A percentile compares a stretch with the other conserved stretches of the same genome.
Conservation (phyloP, 805 yeast genomes). For the Yarrowia hollandica region DNA sequence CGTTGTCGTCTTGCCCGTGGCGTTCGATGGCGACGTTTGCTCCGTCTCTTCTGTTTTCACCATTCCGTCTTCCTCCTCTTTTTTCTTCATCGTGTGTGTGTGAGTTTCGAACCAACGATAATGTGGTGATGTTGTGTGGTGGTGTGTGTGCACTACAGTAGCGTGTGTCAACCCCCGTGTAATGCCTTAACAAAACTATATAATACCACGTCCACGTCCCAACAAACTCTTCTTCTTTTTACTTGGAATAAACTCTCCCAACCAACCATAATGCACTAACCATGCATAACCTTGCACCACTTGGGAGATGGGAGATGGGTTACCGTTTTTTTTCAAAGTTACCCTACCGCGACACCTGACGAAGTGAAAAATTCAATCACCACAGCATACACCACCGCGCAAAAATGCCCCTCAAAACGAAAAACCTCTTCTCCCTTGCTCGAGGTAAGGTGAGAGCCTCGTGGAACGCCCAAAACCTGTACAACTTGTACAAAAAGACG, state of each 20-base stretch:
- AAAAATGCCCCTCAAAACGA: conserved; percentile 39
- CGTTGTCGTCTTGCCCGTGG: too few relatives aligned
- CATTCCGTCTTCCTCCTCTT: neutral
- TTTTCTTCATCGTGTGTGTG: neutral
- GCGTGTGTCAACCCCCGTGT: neutral
- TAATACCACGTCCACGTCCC: too few relatives aligned
- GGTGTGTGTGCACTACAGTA: too few relatives aligned
- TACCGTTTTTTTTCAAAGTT: too few relatives aligned
- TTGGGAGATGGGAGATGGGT: too few relatives aligned
- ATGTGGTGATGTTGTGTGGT: too few relatives aligned
- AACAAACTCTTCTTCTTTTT: neutral
- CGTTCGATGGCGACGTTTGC: neutral
- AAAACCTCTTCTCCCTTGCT: conserved; percentile 41
- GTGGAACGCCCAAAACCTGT: conserved; percentile 87
- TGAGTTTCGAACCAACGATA: too few relatives aligned
- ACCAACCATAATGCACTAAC: neutral
- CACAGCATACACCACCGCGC: neutral
- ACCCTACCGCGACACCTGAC: neutral
- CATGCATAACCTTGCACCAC: too few relatives aligned
- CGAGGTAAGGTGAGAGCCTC: conserved; percentile 67
- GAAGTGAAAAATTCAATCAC: conserved; percentile 17
- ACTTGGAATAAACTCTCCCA: too few relatives aligned
- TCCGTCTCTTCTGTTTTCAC: conserved; percentile 6
- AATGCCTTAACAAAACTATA: too few relatives aligned
- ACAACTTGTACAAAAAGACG: conserved; percentile 49